phyloP scores from a whole-genome alignment of 225 moss, liverwort and hornwort species.

The Physcomitrellopsis africana region DNA sequence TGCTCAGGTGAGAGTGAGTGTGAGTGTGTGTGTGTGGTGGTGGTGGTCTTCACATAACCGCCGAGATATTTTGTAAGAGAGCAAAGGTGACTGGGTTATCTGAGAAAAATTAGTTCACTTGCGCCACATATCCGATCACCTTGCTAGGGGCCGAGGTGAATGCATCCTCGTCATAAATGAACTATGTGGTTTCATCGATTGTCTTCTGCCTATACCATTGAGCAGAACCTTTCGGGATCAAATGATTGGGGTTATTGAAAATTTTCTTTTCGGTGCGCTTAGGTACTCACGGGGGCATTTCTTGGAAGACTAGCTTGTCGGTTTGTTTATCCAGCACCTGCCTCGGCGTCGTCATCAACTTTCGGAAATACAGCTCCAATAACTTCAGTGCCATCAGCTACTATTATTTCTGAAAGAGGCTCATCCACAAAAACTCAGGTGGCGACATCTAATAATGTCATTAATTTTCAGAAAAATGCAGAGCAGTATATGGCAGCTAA shows the following conservation, averaged over 20 bases:
- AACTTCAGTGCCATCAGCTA: slow-evolving; percentile 26
- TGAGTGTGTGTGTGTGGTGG: too few relatives aligned
- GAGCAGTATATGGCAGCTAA: slow-evolving; percentile 40
- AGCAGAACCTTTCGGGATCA: background rate
- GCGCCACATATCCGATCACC: too few relatives aligned
- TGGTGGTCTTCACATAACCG: too few relatives aligned
- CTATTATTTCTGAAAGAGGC: slow-evolving; percentile 30
- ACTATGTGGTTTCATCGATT: background rate
- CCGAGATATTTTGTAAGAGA: too few relatives aligned
- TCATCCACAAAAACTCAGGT: slow-evolving; percentile 22
- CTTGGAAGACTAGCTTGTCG: slow-evolving; percentile 70
- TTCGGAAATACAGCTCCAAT: background rate
- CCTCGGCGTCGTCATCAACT: slow-evolving; percentile 9
- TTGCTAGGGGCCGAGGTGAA: too few relatives aligned
- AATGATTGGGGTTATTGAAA: background rate
- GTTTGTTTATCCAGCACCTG: slow-evolving; percentile 43
- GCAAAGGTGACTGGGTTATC: too few relatives aligned
- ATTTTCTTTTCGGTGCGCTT: slow-evolving; percentile 8
- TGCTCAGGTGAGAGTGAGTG: slow-evolving; percentile 60
- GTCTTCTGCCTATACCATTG: background rate
- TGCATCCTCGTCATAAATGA: too few relatives aligned
- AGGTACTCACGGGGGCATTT: slow-evolving; percentile 74
- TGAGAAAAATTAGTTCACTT: too few relatives aligned
- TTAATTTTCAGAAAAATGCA: slow-evolving; percentile 20
- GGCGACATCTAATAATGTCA: slow-evolving; percentile 23